A percentile compares a stretch with the other conserved stretches of the same genome.
phyloP scores from a whole-genome alignment of 208 protist species.

The Trypanosoma lewisi region DNA sequence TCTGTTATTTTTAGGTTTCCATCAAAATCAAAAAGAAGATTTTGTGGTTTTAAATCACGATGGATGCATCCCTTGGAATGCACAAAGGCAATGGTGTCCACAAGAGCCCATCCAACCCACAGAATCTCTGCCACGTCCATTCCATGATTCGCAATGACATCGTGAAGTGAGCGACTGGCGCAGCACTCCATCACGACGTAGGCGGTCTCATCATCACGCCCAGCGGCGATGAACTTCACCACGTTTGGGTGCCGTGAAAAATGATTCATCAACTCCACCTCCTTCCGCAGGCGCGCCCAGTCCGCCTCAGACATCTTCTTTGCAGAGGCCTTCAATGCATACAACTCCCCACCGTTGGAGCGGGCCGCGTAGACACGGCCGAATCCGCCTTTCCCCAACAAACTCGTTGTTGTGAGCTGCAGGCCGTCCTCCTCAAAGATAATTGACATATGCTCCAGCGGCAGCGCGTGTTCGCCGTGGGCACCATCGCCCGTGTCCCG shows the following conservation, averaged over 20 bases:
- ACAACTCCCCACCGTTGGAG: conserved; percentile 70
- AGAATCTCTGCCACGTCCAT: conserved; percentile 75
- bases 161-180: conserved; percentile 66
- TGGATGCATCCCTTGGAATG: conserved; percentile 89
- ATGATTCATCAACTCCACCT: conserved; percentile 85
- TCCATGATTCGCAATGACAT: conserved; percentile 61
- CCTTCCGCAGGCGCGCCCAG: conserved; percentile 78
- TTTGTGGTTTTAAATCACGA: conserved; percentile 89
- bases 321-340: conserved; percentile 83
- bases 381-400: conserved; percentile 85
- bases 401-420: conserved; percentile 52
- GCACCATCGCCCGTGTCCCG: conserved; percentile 2
- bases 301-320: conserved; percentile 81
- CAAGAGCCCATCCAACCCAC: conserved; percentile 82
- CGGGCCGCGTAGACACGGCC: conserved; percentile 77
- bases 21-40: conserved; percentile 86
- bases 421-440: conserved; percentile 73
- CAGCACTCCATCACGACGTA: conserved; percentile 91
- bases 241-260: conserved; percentile 88
- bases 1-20: conserved; percentile 91
- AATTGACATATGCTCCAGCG: conserved; percentile 66
- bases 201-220: conserved; percentile 61
- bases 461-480: conserved; percentile 43
- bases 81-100: conserved; percentile 81
- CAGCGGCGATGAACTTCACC: conserved; percentile 77